These are phyloP conservation scores for Cyclotella baltica DNA, from an alignment of 108 stramenopile species.

Conservation along the genomic window DNA sequence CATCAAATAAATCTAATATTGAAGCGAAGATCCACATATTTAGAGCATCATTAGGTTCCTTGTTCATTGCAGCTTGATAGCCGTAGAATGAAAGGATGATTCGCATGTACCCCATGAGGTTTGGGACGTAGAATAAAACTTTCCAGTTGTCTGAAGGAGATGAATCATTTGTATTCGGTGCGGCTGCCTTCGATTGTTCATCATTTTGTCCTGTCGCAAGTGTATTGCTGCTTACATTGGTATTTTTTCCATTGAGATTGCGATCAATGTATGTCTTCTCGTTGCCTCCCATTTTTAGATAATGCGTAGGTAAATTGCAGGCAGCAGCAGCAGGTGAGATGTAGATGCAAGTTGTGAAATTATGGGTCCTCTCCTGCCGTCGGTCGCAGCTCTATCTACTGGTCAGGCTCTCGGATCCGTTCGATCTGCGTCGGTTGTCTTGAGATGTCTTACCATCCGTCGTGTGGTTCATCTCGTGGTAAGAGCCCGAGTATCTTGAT, in stretches of 20 bases:
- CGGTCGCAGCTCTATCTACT: no score
- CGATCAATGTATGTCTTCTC: not conserved
- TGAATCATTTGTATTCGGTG: not conserved
- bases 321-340: no score
- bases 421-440: no score
- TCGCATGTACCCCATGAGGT: conserved; percentile 64
- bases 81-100: conserved; percentile 60
- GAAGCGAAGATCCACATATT: conserved; percentile 57
- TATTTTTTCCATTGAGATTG: not conserved
- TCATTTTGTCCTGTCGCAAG: not conserved
- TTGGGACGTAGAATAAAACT: conserved; percentile 63
- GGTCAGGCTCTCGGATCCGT: no score
- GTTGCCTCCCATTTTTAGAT: not conserved
- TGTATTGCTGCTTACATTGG: not conserved
- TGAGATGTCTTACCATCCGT: no score
- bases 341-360: no score
- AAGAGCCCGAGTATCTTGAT: no score
- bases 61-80: conserved; percentile 28
- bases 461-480: no score
- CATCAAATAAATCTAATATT: conserved; percentile 66
- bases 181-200: not conserved
- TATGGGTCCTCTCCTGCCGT: no score
- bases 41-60: conserved; percentile 39
- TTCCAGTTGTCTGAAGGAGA: conserved; percentile 20
- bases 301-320: no score